These are phyloP conservation scores for Trametes sp. DNA, from an alignment of 1,284 basidiomycete genomes.

Conservation along the genomic window DNA sequence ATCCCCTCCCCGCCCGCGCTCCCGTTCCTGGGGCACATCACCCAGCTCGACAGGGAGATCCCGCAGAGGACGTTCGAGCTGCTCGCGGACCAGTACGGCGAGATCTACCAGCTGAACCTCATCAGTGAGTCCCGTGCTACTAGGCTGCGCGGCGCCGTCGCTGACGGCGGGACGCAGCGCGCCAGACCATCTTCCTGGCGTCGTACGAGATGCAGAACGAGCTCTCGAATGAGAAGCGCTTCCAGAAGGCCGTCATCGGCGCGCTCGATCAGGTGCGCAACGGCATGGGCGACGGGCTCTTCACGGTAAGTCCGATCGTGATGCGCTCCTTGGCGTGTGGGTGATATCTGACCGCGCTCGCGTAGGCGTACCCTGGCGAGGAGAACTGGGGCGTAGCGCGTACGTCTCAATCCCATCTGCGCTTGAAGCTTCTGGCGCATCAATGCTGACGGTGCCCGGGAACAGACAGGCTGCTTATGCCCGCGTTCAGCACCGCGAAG, in stretches of 20 bases:
- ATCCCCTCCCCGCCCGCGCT: conserved; percentile 52
- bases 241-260: conserved; percentile 50
- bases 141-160: not conserved
- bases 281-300: conserved; percentile 54
- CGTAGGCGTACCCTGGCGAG: conserved; percentile 50
- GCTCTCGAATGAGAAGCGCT: conserved; percentile 54
- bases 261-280: conserved; percentile 50
- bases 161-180: conserved; percentile 36
- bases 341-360: too few relatives aligned
- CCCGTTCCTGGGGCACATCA: conserved; percentile 56
- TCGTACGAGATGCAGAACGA: conserved; percentile 52
- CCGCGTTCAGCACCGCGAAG: conserved; percentile 55
- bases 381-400: conserved; percentile 58
- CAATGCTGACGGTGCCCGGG: not conserved
- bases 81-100: conserved; percentile 54
- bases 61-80: conserved; percentile 49
- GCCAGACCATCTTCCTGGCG: conserved; percentile 43
- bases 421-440: not conserved
- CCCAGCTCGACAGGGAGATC: conserved; percentile 48
- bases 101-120: conserved; percentile 53
- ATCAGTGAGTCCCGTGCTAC: conserved; percentile 42
- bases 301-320: conserved; percentile 45
- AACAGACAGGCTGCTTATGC: conserved; percentile 59
- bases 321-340: too few relatives aligned
- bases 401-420: conserved; percentile 37